Evolutionary conservation across 345 rosid species (phyloP).

Genomic region (Cardamine chenopodiifolia): DNA sequence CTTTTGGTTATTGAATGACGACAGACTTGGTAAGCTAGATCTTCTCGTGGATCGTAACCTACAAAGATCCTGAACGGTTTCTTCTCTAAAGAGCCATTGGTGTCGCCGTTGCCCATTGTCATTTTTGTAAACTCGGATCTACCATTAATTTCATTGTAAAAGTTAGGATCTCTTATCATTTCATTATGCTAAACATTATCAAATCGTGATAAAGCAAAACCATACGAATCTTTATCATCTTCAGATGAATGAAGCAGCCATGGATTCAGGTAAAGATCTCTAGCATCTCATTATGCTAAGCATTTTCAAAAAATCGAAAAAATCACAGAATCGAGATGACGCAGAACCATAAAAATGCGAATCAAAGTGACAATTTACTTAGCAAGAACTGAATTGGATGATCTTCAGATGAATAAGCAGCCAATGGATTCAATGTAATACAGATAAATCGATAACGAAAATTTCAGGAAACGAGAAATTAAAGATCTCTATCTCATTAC

Average conservation of each 20-base stretch:
- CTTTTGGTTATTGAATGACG: conserved; percentile 67
- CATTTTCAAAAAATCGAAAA: not conserved
- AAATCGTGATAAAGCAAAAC: not conserved
- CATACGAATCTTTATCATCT: not conserved
- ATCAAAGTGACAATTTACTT: not conserved
- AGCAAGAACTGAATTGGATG: too few species aligned
- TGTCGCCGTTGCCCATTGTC: conserved; percentile 46
- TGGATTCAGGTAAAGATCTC: not conserved
- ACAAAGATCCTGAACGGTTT: conserved; percentile 79
- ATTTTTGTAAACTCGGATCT: conserved; percentile 32
- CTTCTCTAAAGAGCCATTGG: conserved; percentile 38
- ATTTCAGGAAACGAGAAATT: too few species aligned
- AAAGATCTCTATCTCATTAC: too few species aligned
- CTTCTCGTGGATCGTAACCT: conserved; percentile 92
- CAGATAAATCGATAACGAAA: too few species aligned
- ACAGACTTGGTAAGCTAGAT: conserved; percentile 85
- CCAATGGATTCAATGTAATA: not conserved
- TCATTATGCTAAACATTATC: too few species aligned
- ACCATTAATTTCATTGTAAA: not conserved
- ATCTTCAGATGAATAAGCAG: not conserved
- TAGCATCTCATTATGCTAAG: not conserved
- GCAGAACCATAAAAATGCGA: not conserved
- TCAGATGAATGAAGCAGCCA: not conserved
- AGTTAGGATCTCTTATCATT: not conserved
- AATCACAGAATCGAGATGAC: not conserved